Base-by-base conservation (phyloP, 345 rosid species). In the Acer campestre region DNA sequence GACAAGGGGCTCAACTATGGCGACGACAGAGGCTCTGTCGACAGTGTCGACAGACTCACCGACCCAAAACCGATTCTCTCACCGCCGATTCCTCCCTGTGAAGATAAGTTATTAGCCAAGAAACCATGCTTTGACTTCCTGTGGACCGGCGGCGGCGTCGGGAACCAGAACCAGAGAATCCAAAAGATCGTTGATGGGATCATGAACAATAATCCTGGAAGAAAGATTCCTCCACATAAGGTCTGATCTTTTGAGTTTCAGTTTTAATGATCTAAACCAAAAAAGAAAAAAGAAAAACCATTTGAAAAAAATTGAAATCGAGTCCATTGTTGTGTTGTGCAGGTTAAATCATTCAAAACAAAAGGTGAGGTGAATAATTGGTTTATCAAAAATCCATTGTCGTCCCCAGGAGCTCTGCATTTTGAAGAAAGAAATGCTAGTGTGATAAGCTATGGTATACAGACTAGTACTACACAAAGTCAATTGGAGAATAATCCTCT, bases 131-230 rank as follows among this genome's bases (percentile, higher is more conserved):
- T 68, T 49, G 99, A 95, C 91, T 95, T 95, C 69, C 70, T 91
- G 0, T 95, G 97, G 97, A 95, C 96, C 78, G 98, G 97, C 0
- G 91, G 85, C 65, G 78, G 98, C 0, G 91, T 87, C 65, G 78
- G 35, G 17, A 91, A 89, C 81, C 59, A 35, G 38, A 35, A 29
- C 31, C 31, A 6, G 46, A 61, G 70, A 1, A 53, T 87, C 5
- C 65, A 1, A 12, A 68, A 23, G 12, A 85, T 95, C 61, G 98
- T 85, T 12, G 29, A 51, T 17, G 78, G 86, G 48, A 92, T 95
- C 62, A 85, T 82, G 86, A 81, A 48, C 3, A 95, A 93, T 2
- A 95, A 95, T 77, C 98, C 97, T 6, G 89, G 87, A 4, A 82
- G 98, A 63, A 79, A 80, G 20, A 93, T 95, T 78, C 90, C 89